Base-by-base conservation (phyloP, 371 early-diverging fungal genomes). In the Circinella umbellata region DNA sequence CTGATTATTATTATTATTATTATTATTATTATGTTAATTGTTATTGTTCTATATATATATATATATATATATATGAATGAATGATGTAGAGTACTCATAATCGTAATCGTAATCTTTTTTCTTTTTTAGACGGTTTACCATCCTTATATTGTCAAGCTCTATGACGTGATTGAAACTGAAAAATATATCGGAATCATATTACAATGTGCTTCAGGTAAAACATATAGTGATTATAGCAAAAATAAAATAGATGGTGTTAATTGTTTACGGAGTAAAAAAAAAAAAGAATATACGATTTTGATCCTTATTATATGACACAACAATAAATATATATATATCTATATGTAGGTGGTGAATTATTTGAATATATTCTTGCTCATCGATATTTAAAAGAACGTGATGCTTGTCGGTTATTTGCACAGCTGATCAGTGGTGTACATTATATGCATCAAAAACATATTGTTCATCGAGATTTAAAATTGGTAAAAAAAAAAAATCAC, bases 91-190 rank as follows among this genome's bases (percentile, higher is more conserved):
- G 2, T 27, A 42, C 42, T 42, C 42, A 42, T n/a, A 4, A n/a
- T 5, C 8, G 6, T 15, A 14, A 8, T 15, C 2, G 0, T 13
- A 4, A 4, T n/a, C 51, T 51, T 51, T 51, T 51, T 34, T 1
- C 4, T 10, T 10, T 54, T 54, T 54, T 81, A 96, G 95, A 82
- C 88, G 5, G 91, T 96, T 64, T 86, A 89, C 66, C 97, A 98
- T 71, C 91, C 93, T 27, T 91, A 95, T 80, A 96, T 99, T 73
- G 98, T 99, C 53, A 90, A 91, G 66, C 81, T 99, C 62, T 88
- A 90, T 73, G 99, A 99, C 77, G 97, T 99, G 48, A 95, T 99
- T 70, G 98, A 96, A 77, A 97, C 98, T 11, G 93, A 94, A 55
- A 89, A 92, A 59, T 95, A 97, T 74, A 97, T 98, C 73, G 98